Evolutionary conservation across 306 rosid species (phyloP).

Genomic region (Malus asiatica): DNA sequence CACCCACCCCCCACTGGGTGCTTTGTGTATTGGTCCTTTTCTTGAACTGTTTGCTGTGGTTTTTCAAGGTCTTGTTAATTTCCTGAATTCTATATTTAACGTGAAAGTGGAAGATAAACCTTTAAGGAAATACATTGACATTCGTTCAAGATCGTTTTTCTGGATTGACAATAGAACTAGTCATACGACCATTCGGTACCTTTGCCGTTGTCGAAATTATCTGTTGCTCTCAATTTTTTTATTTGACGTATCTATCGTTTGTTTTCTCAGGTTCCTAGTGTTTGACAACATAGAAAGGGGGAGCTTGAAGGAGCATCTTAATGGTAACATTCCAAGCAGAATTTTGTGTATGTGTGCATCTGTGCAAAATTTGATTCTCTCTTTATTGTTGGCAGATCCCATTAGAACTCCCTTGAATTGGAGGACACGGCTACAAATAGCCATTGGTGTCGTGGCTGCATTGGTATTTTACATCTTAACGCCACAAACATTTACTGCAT

Average conservation of each 20-base stretch:
- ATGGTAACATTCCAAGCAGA: slow-evolving; percentile 41
- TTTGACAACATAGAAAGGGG: slow-evolving; percentile 75
- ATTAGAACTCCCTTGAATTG: slow-evolving; percentile 81
- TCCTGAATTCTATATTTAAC: background rate
- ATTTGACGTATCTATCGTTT: background rate
- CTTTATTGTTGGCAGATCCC: slow-evolving; percentile 53
- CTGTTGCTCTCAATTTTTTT: background rate
- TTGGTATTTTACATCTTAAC: slow-evolving; percentile 40
- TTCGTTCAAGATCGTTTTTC: background rate
- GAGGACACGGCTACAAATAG: slow-evolving; percentile 82
- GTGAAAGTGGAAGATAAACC: background rate
- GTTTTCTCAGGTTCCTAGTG: slow-evolving; percentile 57
- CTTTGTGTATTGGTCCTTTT: background rate
- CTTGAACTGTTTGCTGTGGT: background rate
- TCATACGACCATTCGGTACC: background rate
- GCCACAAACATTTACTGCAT: background rate
- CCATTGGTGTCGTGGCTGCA: slow-evolving; percentile 73
- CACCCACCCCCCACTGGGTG: too few relatives aligned
- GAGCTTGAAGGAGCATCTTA: slow-evolving; percentile 87
- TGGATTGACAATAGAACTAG: background rate
- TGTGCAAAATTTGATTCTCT: slow-evolving; percentile 7
- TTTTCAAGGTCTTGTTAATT: background rate
- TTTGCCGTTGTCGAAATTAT: background rate
- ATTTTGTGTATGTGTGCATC: slow-evolving; percentile 3
- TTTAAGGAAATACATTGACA: background rate